Evolutionary conservation across 2,329 filamentous ascomycete species (phyloP), one percentile per base, ranked within the genome.

Genomic region (Sarocladium strictum): DNA sequence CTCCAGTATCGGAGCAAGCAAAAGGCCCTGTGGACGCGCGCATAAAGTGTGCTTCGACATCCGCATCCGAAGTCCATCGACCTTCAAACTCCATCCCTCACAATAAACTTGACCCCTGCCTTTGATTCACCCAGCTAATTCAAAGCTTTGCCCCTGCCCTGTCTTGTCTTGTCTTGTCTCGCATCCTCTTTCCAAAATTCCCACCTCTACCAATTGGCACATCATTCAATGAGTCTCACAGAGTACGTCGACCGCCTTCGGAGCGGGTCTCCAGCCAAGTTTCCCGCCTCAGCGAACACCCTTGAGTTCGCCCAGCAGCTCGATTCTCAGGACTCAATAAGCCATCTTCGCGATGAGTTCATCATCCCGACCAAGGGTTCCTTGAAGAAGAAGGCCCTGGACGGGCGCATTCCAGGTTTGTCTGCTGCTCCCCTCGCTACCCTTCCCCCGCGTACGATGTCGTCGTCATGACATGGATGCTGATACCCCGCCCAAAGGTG

Each of bases 291-390:
- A 32, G 76, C 77, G 55, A 72, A 69, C 55, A 71, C 75, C 0
- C 58, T 74, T 5, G 73, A 74, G 5, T 83, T 76, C 65, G 80
- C 80, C 2, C 66, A 65, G 57, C 60, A 62, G 43, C 73, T 88
- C 5, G 86, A 90, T 67, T 68, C 71, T 0, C 73, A 81, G 60
- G 86, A 90, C 63, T 69, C 76, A n/a, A 67, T 90, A 37, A 69
- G 72, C 15, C 71, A 76, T 55, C 77, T 89, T 54, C 80, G 89
- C 29, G 71, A 83, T 23, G 80, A 93, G 61, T 96, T 93, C 66
- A 78, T 87, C 49, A 84, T 95, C 45, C 91, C 91, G 0, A 87
- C 86, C 2, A 89, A 84, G 67, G 75, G 73, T 10, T 89, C 91
- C 38, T 70, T 94, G 45, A 84, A 79, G 65, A 80, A 86, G 59